Evolutionary conservation across 2,329 filamentous ascomycete species (phyloP), one percentile per base, ranked within the genome.

Genomic region (Calonectria pseudoturangicola): DNA sequence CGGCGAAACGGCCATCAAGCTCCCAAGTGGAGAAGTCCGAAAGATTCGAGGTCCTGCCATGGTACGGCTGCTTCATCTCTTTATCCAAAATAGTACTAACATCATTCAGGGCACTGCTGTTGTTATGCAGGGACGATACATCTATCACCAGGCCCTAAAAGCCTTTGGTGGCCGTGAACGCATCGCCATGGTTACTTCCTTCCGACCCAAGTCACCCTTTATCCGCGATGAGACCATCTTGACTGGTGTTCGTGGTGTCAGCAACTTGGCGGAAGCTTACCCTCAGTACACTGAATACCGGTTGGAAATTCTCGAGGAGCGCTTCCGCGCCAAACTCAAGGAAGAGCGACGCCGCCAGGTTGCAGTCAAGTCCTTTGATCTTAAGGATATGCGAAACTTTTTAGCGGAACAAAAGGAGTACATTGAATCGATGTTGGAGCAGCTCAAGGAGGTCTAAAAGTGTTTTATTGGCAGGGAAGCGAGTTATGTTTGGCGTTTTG

Each of bases 121-220:
- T 1, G 86, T 93, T 18, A 84, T 93, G 64, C 91, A 93, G 81
- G 92, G 91, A 27, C 87, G 91, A 27, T 92, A 93, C 83, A 92
- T 93, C 73, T 88, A 90, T 74, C 91, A 93, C 79, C 87, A 90
- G 75, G 92, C 91, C 2, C 85, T 92, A 18, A 88, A 41, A 13
- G 39, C 39, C 16, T 41, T 41, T 41, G 39, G 39, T 41, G 39
- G 39, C 39, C 12, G 39, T 13, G 39, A 87, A 80, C 89, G 91
- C 47, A 92, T 93, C 81, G 90, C 87, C 58, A 91, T 91, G 84
- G 91, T 93, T 62, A 93, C 91, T 16, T 41, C 39, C 16, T 41
- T 92, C 84, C 87, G 91, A 10, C 90, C 91, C 2, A 88, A 87
- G 64, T 87, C 85, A 39, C 85, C 90, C 2, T 82, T 83, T 21